phyloP scores from a whole-genome alignment of 2,329 filamentous ascomycete genomes.

The Diaporthe nobilis region DNA sequence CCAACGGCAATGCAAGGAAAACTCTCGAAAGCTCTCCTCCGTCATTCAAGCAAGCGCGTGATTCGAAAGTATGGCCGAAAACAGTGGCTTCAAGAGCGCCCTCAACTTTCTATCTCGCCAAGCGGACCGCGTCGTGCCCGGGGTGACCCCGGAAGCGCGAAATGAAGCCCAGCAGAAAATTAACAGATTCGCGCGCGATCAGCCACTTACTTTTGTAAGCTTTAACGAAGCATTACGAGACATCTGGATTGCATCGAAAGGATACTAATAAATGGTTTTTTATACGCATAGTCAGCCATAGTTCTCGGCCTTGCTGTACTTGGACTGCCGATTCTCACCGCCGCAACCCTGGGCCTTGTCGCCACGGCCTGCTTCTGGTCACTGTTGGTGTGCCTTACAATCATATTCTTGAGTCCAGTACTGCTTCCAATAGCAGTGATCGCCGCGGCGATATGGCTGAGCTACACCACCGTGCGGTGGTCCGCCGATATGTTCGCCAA shows the following conservation, averaged over 20 bases:
- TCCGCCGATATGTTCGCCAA: neutral
- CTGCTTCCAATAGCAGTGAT: neutral
- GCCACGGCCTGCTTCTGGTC: neutral
- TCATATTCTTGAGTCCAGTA: neutral
- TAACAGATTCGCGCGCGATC: neutral
- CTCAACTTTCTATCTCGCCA: neutral
- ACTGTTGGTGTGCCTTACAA: neutral
- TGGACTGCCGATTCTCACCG: neutral
- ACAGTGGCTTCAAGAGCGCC: neutral
- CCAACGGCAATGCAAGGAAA: neutral
- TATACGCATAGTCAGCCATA: neutral
- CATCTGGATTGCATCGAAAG: rapidly evolving
- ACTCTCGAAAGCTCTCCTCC: neutral
- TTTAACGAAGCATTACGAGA: rapidly evolving
- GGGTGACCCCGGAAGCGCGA: neutral
- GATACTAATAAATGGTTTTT: neutral
- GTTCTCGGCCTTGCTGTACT: neutral
- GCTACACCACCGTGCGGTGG: neutral
- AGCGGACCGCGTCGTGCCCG: neutral
- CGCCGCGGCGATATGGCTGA: neutral
- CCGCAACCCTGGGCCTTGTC: neutral
- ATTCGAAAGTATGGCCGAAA: neutral
- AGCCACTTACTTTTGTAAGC: neutral
- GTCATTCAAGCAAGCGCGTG: no score
- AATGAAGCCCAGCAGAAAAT: neutral